These are phyloP conservation scores for Chrysoporthe deuterocubensis DNA, from an alignment of 2,329 filamentous ascomycete genomes.

Conservation along the genomic window DNA sequence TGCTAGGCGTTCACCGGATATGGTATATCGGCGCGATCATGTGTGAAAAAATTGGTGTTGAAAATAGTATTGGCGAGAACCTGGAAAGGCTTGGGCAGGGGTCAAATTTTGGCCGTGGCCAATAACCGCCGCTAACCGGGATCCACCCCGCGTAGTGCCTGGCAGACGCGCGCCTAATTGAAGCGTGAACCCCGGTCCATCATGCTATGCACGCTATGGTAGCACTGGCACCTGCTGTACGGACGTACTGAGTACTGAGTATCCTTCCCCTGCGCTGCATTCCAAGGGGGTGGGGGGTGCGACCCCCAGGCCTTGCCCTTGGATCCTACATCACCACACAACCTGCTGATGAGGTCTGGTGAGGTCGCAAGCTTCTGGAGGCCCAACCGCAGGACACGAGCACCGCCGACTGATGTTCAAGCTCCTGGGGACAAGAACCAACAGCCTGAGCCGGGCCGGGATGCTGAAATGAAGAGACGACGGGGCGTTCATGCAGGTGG, in stretches of 20 bases:
- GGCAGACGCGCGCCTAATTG: constrained; percentile 26
- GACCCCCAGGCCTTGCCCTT: background rate
- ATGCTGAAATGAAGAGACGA: background rate
- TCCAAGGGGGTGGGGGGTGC: no score
- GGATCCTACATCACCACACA: background rate
- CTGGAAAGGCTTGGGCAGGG: background rate
- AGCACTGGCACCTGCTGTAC: background rate
- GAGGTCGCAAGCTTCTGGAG: background rate
- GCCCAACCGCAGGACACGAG: background rate
- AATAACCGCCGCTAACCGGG: constrained; percentile 12
- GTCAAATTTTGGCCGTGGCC: background rate
- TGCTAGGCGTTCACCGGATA: no score
- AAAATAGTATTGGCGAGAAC: background rate
- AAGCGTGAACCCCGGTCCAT: background rate
- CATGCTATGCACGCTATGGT: no score
- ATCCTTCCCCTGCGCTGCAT: no score
- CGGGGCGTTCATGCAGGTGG: constrained; percentile 14
- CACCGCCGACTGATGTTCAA: no score
- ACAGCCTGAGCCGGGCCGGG: background rate
- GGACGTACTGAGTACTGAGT: background rate
- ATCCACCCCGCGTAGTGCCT: constrained; percentile 10
- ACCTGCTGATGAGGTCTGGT: background rate
- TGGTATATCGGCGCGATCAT: background rate
- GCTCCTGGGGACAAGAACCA: no score
- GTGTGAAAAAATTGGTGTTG: background rate